Evolutionary conservation across 2,329 filamentous ascomycete species (phyloP), one percentile per base, ranked within the genome.

Genomic region (Coniochaeta sp.): DNA sequence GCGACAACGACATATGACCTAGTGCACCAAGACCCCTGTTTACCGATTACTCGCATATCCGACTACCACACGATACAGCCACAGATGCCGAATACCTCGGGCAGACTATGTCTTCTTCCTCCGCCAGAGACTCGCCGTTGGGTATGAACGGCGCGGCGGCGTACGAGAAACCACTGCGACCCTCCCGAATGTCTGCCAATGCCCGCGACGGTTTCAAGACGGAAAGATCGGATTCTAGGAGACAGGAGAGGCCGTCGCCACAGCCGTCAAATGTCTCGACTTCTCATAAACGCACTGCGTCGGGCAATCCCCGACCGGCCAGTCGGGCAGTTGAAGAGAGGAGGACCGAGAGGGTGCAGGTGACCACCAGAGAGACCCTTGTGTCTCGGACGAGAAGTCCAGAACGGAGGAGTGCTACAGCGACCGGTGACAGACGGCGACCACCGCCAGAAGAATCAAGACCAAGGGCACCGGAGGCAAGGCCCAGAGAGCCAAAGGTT

Each of bases 301-400:
- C 82, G 13, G 77, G 77, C 10, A 79, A 81, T 53, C 75, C 78
- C 2, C 72, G 82, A 49, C 69, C 75, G 3, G 65, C 67, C 16
- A 78, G 71, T 62, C 72, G 74, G 57, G 66, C 65, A 28, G 66
- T 70, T 52, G 77, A 81, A 56, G 76, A 81, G 63, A 69, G 80
- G 56, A 72, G 78, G 61, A 82, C 77, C 7, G 82, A 85, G 66
- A 74, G 71, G 50, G 57, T 58, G 62, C 63, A 75, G 60, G 63
- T 81, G 51, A 75, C 84, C 54, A 81, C 82, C 45, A 83, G 80
- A 52, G 86, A 90, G 61, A 82, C 81, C 51, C 64, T 84, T 51
- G 75, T 81, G 31, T 73, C 77, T 52, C 76, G 82, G 52, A 75
- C 76, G 7, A 77, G 74, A 61, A 88, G 85, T 59, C 78, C 84